A percentile compares a stretch with the other conserved stretches of the same genome.
phyloP scores from a whole-genome alignment of 805 yeast species.

The Cyberlindnera nakhonratchasimensis region DNA sequence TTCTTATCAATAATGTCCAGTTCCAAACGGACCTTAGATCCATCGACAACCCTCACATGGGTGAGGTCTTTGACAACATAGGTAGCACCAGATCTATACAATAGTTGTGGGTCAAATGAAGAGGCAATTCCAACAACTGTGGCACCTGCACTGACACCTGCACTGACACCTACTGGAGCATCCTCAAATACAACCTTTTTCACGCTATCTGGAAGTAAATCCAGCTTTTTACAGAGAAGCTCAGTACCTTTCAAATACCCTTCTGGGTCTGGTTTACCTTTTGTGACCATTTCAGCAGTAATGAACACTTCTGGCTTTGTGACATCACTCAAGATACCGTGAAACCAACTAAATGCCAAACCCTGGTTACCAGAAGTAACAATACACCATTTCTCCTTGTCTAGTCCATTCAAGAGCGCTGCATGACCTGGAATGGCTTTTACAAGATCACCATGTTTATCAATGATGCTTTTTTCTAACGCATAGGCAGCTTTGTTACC shows the following conservation, averaged over 20 bases:
- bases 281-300: constrained; percentile 75
- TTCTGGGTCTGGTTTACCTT: constrained; percentile 86
- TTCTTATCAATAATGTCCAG: constrained; percentile 24
- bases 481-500: constrained; percentile 66
- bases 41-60: constrained; percentile 26
- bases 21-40: constrained; percentile 22
- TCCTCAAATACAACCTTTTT: constrained; percentile 75
- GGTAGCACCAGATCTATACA: constrained; percentile 71
- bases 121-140: constrained; percentile 81
- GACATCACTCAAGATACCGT: constrained; percentile 47
- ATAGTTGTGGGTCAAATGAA: constrained; percentile 52
- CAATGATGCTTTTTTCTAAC: constrained; percentile 55
- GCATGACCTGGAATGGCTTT: constrained; percentile 75
- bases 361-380: constrained; percentile 81
- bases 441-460: constrained; percentile 68
- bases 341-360: constrained; percentile 78
- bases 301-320: constrained; percentile 71
- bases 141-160: constrained; percentile 85
- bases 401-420: constrained; percentile 53
- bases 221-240: constrained; percentile 43
- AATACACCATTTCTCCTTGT: constrained; percentile 67
- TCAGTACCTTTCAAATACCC: constrained; percentile 52
- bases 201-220: constrained; percentile 34
- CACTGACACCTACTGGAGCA: constrained; percentile 86
- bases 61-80: constrained; percentile 73